Conservation (phyloP, 257 asterid species). For the Haberlea rhodopensis region DNA sequence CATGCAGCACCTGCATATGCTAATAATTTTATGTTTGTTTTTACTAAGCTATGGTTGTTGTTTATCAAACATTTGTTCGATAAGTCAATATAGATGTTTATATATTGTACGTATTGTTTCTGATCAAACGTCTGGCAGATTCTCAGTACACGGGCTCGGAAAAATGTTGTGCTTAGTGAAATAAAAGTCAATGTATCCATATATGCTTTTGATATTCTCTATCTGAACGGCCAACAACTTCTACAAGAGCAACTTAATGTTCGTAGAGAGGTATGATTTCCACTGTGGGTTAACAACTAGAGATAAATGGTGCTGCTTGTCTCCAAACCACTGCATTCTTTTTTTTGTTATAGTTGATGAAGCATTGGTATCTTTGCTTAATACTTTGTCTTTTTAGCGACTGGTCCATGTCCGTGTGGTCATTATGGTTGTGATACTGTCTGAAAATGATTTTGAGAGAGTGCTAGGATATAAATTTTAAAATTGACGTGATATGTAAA, state of each 20-base stretch:
- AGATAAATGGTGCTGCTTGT: conserved; percentile 7
- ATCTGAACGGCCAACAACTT: conserved; percentile 78
- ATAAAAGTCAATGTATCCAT: conserved; percentile 87
- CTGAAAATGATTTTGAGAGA: not conserved
- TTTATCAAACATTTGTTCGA: conserved; percentile 2
- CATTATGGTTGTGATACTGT: not conserved
- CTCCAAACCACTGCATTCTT: not conserved
- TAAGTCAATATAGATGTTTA: not conserved
- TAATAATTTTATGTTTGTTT: not conserved
- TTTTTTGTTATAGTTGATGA: conserved; percentile 6
- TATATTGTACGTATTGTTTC: conserved; percentile 8
- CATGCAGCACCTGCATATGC: not conserved
- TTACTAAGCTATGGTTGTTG: not conserved
- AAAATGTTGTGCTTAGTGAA: conserved; percentile 71
- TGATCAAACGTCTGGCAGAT: conserved; percentile 44
- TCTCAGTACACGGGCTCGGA: conserved; percentile 87
- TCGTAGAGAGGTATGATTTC: conserved; percentile 76
- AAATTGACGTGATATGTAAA: no score
- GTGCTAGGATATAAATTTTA: not conserved
- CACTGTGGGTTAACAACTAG: conserved; percentile 6
- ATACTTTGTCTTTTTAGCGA: conserved; percentile 2
- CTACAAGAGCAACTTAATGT: conserved; percentile 75
- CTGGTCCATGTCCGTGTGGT: conserved; percentile 12
- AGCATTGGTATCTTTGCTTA: conserved; percentile 6
- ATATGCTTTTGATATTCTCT: conserved; percentile 89